Base-by-base conservation (phyloP, 305 asterid species). In the Fraxinus sp. region DNA sequence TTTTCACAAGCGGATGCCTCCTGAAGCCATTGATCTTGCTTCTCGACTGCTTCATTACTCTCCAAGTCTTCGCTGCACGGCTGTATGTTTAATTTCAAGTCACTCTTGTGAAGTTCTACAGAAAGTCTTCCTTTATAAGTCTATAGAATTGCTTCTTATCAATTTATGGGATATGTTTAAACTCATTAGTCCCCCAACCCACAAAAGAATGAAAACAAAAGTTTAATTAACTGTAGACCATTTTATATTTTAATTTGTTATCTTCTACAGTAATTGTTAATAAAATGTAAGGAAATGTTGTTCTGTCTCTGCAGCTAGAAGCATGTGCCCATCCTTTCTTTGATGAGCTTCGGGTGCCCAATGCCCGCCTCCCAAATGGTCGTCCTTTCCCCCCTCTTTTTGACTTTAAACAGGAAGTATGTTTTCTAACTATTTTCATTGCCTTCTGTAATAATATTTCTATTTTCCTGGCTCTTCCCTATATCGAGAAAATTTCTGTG, bases 281-380 rank as follows among this genome's bases (percentile, higher is more conserved):
- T 78, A 20, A 28, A 13, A 26, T 52, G 28, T 36, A 20, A 36
- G 10, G 74, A 72, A 71, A 26, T 77, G 10, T 74, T 11, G 24
- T 59, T 73, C 18, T 59, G 32, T 57, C 8, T 24, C 57, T 90
- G 92, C 94, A 96, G 99, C 91, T 96, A 68, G 98, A 96, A 84
- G 99, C 99, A 52, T 94, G 98, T 85, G 97, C 94, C 30, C 98
- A 96, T 90, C 91, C 98, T 83, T 96, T 96, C 95, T 96, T 94
- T 88, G 97, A 96, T 81, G 99, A 96, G 90, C 98, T 96, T 83
- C 95, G 99, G 68, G 97, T 92, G 83, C 94, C 94, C 79, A 92
- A 92, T 86, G 94, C 95, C 36, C 97, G 93, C 84, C 93, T 94
- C 71, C 97, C 98, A 41, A 94, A 93, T 86, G 95, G 95, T 32